Evolutionary conservation across 2,329 filamentous ascomycete species (phyloP), one percentile per base, ranked within the genome.

Genomic region (Pyrenophora graminea): DNA sequence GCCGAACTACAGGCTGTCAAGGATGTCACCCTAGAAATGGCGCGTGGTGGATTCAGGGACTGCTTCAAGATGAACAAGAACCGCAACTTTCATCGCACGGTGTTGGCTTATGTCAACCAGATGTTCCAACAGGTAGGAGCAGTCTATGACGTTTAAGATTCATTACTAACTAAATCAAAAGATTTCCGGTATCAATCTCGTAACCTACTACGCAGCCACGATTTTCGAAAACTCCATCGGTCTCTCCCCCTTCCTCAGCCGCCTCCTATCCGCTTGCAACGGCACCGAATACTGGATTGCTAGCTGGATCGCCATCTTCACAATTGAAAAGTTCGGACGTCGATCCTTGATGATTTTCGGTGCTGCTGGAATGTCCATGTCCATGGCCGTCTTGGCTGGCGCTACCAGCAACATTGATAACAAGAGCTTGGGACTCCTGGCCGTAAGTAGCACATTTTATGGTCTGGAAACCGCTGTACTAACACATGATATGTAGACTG

Each of bases 41-140:
- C 67, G 0, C 61, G 81, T 70, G 72, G 79, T 21, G 75, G 73
- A 21, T 85, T 85, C 70, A 67, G 68, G 5, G 83, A 85, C 55
- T 77, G 85, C 51, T 85, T 85, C 69, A 84, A 79, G 54, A 82
- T 82, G 77, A 74, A 75, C 53, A 66, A 72, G 19, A 75, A 77
- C 53, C 70, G 76, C 21, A 75, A 77, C 51, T 70, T 77, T 39
- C 76, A 78, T 60, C 74, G 77, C 10, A 75, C 73, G 7, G 62
- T 67, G 6, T 63, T 79, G 46, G 76, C 71, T 10, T 77, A 76
- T 56, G 66, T 75, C 43, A 73, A 77, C 39, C 76, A 79, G 48
- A 71, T 76, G 65, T 77, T 78, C 57, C 76, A 78, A 56, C 76
- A 79, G 56, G 67, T 69, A 58, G 49, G n/a, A 17, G 8, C 3